These are phyloP conservation scores for Colletotrichum cuscutae DNA, from an alignment of 2,329 filamentous ascomycete genomes.

Conservation along the genomic window DNA sequence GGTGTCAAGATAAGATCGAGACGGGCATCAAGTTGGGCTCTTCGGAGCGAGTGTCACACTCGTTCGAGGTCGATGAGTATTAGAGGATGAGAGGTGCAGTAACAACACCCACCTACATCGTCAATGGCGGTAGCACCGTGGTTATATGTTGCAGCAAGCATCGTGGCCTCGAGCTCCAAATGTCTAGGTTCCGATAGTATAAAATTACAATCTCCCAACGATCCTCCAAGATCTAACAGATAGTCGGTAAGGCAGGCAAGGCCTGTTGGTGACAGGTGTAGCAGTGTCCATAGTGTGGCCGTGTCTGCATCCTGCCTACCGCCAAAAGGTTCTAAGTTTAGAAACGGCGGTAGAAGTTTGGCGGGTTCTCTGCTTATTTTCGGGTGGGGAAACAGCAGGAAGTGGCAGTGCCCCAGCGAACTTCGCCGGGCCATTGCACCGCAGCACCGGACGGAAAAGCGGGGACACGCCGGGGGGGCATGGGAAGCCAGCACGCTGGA, in stretches of 20 bases:
- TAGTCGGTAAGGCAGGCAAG: not conserved
- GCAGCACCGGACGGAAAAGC: conserved; percentile 4
- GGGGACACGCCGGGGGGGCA: not conserved
- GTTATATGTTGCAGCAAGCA: conserved; percentile 6
- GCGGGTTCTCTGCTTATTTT: not conserved
- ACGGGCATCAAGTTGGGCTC: not conserved
- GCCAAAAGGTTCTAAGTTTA: not conserved
- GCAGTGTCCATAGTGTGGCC: not conserved
- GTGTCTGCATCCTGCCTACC: not conserved
- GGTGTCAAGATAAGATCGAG: not conserved
- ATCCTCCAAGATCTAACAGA: not conserved
- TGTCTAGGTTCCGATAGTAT: not conserved
- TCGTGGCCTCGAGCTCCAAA: not conserved
- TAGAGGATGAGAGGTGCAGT: not conserved
- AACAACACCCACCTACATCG: not conserved
- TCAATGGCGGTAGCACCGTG: not conserved
- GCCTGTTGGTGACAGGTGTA: not conserved
- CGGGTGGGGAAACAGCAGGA: not conserved
- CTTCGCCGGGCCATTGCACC: not conserved
- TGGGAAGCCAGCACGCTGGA: not conserved
- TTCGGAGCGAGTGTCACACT: not conserved
- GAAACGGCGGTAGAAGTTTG: conserved; percentile 1
- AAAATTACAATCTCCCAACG: not conserved
- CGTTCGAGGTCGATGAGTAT: not conserved
- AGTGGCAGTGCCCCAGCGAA: conserved; percentile 5